Conservation (phyloP, 2,329 filamentous ascomycete species). For the Monilinia laxa region DNA sequence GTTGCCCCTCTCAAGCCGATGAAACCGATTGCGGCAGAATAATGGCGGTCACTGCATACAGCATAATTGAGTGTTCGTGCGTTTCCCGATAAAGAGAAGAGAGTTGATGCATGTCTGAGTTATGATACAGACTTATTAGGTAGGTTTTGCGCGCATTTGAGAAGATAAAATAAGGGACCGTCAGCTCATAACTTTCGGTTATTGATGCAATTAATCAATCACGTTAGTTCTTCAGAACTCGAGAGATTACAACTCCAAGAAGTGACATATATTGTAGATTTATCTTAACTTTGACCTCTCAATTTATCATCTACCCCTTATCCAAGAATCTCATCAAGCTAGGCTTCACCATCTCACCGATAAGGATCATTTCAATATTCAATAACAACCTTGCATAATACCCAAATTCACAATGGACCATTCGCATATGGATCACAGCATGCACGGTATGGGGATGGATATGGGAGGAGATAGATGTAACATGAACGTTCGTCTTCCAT, state of each 20-base stretch:
- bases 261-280: background rate
- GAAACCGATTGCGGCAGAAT: background rate
- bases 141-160: constrained; percentile 21
- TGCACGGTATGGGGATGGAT: constrained; percentile 49
- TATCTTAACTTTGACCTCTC: background rate
- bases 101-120: too few relatives aligned
- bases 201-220: constrained; percentile 6
- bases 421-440: constrained; percentile 40
- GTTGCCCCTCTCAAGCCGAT: constrained; percentile 4
- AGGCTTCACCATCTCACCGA: background rate
- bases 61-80: background rate
- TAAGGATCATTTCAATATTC: background rate
- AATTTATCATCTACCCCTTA: background rate
- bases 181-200: background rate
- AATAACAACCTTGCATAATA: background rate
- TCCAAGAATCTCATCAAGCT: background rate
- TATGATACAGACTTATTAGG: too few relatives aligned
- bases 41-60: background rate
- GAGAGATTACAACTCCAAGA: background rate
- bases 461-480: constrained; percentile 68
- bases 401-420: constrained; percentile 8
- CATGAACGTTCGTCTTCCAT: constrained; percentile 71
- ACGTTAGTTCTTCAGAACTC: background rate
- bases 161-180: constrained; percentile 15
- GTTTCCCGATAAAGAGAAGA: too few relatives aligned